phyloP scores from a whole-genome alignment of 345 rosid genomes.

The Camelina neglecta region DNA sequence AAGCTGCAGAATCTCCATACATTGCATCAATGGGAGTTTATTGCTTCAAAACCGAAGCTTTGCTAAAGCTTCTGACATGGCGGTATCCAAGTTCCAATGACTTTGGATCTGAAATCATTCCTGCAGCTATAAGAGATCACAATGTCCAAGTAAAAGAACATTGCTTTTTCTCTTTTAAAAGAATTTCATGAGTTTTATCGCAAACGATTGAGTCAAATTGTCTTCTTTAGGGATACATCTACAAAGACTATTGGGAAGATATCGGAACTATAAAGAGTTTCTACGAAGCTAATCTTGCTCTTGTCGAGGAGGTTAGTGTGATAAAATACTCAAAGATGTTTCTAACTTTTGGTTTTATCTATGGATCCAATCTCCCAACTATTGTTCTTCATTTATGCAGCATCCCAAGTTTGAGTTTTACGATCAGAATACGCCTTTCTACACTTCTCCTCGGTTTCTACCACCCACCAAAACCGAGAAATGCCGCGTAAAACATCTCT shows the following conservation, averaged over 20 bases:
- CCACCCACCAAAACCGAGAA: constrained; percentile 92
- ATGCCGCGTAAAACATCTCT: constrained; percentile 58
- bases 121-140: constrained; percentile 61
- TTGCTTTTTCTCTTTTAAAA: not conserved
- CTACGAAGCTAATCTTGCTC: constrained; percentile 93
- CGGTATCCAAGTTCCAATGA: constrained; percentile 82
- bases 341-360: not conserved
- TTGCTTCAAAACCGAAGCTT: constrained; percentile 71
- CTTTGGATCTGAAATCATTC: constrained; percentile 95
- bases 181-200: not conserved
- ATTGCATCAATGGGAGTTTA: constrained; percentile 98
- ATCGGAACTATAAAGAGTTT: constrained; percentile 91
- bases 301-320: constrained; percentile 75
- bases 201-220: not conserved
- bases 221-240: constrained; percentile 65
- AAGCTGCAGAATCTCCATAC: constrained; percentile 67
- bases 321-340: not conserved
- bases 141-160: no score
- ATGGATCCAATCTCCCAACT: not conserved
- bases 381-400: constrained; percentile 46
- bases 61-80: constrained; percentile 74
- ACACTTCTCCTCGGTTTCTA: constrained; percentile 86
- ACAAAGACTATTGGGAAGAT: constrained; percentile 94
- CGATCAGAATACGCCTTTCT: constrained; percentile 86
- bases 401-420: constrained; percentile 82